Percentiles rank a stretch among this genome's conserved stretches.
Conservation (phyloP, 345 rosid genomes). For the Orychophragmus violaceus region DNA sequence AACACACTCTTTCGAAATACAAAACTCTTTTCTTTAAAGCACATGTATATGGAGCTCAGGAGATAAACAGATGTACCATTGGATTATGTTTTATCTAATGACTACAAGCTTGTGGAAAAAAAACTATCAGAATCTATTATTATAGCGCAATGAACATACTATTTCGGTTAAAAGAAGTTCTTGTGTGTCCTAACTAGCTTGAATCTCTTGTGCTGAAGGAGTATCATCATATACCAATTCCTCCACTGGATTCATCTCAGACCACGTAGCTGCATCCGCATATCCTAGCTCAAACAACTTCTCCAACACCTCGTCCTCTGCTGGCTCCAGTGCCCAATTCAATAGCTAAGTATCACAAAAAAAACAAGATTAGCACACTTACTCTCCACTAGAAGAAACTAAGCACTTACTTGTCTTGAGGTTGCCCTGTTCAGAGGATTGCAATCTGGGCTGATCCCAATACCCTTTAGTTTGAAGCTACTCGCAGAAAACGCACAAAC, state of each 20-base stretch:
- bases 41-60: not conserved
- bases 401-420: constrained; percentile 58
- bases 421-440: constrained; percentile 67
- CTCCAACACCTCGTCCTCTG: constrained; percentile 66
- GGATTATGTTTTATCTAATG: not conserved
- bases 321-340: constrained; percentile 94
- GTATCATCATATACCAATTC: constrained; percentile 35
- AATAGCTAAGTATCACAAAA: constrained; percentile 44
- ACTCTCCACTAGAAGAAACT: not conserved
- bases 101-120: not conserved
- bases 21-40: not conserved
- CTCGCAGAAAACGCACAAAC: constrained; percentile 82
- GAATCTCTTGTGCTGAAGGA: constrained; percentile 15
- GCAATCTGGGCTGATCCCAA: constrained; percentile 88
- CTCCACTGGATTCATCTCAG: constrained; percentile 52
- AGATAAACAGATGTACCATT: not conserved
- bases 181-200: not conserved
- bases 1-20: not conserved
- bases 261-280: constrained; percentile 79
- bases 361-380: not conserved
- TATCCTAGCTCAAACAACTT: constrained; percentile 74
- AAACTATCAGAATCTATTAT: not conserved
- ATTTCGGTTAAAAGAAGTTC: not conserved
- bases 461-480: constrained; percentile 56
- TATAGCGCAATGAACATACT: not conserved